These are phyloP conservation scores for Chloroidium sp. DNA, from an alignment of 163 green algal species.

Conservation along the genomic window DNA sequence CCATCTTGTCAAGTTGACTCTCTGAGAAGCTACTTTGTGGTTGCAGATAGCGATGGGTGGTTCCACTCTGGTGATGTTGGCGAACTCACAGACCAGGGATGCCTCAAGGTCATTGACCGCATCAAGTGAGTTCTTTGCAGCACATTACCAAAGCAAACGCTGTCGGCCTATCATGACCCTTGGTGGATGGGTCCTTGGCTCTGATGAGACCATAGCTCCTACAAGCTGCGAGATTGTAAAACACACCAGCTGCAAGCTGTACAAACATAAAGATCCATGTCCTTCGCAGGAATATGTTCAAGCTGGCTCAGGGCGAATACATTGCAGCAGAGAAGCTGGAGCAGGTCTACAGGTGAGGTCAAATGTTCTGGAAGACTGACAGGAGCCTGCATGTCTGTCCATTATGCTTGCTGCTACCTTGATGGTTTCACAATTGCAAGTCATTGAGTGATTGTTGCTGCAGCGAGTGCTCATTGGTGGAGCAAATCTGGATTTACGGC, in stretches of 20 bases:
- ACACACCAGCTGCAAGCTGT: too few relatives aligned
- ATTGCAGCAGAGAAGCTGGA: constrained; percentile 86
- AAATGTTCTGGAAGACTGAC: neutral
- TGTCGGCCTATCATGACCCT: too few relatives aligned
- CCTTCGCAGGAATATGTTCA: constrained; percentile 79
- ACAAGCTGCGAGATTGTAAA: too few relatives aligned
- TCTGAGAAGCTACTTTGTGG: too few relatives aligned
- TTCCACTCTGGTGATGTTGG: constrained; percentile 86
- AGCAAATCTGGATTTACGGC: constrained; percentile 25
- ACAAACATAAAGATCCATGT: too few relatives aligned
- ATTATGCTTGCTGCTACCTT: too few relatives aligned
- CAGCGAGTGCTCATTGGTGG: constrained; percentile 3
- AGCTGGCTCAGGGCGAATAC: constrained; percentile 67
- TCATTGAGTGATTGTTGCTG: neutral
- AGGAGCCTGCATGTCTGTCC: neutral
- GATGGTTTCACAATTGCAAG: too few relatives aligned
- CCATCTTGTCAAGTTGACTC: too few relatives aligned
- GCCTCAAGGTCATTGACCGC: constrained; percentile 93
- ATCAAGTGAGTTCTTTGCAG: constrained; percentile 27
- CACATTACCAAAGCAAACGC: too few relatives aligned
- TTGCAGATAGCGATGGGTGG: constrained; percentile 44
- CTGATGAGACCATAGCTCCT: too few relatives aligned
- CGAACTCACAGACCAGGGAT: constrained; percentile 68
- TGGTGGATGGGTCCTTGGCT: too few relatives aligned
- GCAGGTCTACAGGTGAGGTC: constrained; percentile 2